These are phyloP conservation scores for Dothistroma septosporum DNA, from an alignment of 2,329 filamentous ascomycete genomes.

Conservation along the genomic window DNA sequence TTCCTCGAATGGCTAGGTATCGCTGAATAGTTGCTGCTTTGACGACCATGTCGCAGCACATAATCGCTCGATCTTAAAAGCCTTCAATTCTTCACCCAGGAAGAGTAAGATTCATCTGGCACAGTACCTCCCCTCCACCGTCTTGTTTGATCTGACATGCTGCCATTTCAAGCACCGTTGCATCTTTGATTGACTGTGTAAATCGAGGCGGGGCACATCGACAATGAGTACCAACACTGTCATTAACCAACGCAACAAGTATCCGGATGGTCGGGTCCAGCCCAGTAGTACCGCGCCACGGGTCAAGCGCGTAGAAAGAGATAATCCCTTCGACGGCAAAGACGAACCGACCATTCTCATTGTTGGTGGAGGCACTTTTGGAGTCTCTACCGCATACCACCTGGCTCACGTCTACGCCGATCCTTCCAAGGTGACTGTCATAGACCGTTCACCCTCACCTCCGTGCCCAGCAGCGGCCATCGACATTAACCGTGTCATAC, in stretches of 20 bases:
- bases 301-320: slow-evolving; percentile 15
- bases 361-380: slow-evolving; percentile 26
- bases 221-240: background rate
- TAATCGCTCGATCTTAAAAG: background rate
- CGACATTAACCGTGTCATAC: slow-evolving; percentile 33
- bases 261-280: slow-evolving; percentile 6
- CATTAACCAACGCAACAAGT: slow-evolving; percentile 4
- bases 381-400: slow-evolving; percentile 25
- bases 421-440: slow-evolving; percentile 50
- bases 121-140: background rate
- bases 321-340: slow-evolving; percentile 15
- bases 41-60: background rate
- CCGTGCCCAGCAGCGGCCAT: slow-evolving; percentile 42
- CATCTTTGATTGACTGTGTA: background rate
- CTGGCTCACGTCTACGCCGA: slow-evolving; percentile 45
- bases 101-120: background rate
- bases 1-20: slow-evolving; percentile 1
- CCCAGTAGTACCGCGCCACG: slow-evolving; percentile 12
- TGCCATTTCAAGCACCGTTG: background rate
- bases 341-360: slow-evolving; percentile 23
- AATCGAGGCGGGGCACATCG: background rate
- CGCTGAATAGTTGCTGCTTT: background rate
- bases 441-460: slow-evolving; percentile 53
- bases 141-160: background rate
- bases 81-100: background rate